These are phyloP conservation scores for Pleurotus tuber-regium DNA, from an alignment of 768 basidiomycete species.

Conservation along the genomic window DNA sequence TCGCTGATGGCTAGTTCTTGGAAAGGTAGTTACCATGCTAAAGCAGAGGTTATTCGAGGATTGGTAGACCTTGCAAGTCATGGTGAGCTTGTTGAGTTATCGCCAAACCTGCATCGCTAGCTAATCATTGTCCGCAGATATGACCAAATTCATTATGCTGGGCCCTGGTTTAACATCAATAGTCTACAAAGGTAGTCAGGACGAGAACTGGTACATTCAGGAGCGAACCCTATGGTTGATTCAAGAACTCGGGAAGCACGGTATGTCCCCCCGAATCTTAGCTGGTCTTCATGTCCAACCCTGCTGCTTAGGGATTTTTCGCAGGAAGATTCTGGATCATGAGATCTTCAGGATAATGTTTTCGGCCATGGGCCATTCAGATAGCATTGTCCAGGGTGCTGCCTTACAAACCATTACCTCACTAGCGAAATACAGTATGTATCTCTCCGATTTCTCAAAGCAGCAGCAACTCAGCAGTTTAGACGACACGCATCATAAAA, in stretches of 20 bases:
- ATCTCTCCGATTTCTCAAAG: too few relatives aligned
- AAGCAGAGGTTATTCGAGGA: not conserved
- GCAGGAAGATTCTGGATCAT: not conserved
- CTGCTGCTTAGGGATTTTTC: not conserved
- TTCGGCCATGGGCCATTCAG: not conserved
- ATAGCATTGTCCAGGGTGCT: not conserved
- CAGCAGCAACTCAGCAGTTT: not conserved
- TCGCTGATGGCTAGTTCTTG: not conserved
- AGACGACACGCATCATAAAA: not conserved
- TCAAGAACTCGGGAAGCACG: not conserved
- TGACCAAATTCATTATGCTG: not conserved
- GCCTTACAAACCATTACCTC: not conserved
- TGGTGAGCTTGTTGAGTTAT: not conserved
- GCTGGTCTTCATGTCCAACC: not conserved
- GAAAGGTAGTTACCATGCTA: conserved; percentile 1
- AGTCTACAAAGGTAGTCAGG: not conserved
- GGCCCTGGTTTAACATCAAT: not conserved
- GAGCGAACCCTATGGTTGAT: not conserved
- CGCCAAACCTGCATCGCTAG: not conserved
- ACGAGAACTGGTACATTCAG: not conserved
- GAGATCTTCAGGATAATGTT: not conserved
- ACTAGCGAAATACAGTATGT: not conserved
- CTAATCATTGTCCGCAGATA: not conserved
- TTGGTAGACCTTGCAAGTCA: not conserved
- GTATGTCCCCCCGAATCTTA: not conserved